These are phyloP conservation scores for Raphanus raphanistrum DNA, from an alignment of 345 rosid species.

Conservation along the genomic window DNA sequence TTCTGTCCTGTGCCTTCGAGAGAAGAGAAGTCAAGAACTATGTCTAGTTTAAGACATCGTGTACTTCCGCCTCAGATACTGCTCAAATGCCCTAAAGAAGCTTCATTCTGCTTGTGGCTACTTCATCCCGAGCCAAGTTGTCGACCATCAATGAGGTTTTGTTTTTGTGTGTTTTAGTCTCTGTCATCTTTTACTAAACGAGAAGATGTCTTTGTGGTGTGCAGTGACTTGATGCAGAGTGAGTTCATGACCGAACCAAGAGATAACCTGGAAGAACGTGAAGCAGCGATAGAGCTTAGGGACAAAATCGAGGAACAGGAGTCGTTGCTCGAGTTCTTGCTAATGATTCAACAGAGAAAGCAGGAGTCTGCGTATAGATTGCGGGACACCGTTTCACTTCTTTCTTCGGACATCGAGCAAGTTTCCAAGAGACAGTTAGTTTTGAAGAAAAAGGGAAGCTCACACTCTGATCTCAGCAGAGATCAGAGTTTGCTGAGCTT, in stretches of 20 bases:
- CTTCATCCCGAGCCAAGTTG: conserved; percentile 84
- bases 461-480: conserved; percentile 42
- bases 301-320: conserved; percentile 86
- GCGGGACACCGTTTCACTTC: conserved; percentile 64
- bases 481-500: conserved; percentile 46
- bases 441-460: conserved; percentile 55
- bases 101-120: conserved; percentile 90
- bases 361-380: conserved; percentile 73
- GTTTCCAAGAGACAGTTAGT: conserved; percentile 59
- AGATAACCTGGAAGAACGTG: conserved; percentile 73
- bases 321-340: conserved; percentile 81
- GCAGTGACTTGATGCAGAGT: conserved; percentile 78
- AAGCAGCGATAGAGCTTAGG: conserved; percentile 75
- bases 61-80: conserved; percentile 93
- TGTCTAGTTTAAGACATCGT: conserved; percentile 94
- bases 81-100: conserved; percentile 87
- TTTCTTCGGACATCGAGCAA: conserved; percentile 81
- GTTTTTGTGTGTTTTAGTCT: conserved; percentile 13
- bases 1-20: conserved; percentile 65
- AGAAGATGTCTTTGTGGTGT: not conserved
- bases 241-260: conserved; percentile 84
- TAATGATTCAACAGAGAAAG: conserved; percentile 67
- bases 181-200: not conserved
- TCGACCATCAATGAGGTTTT: conserved; percentile 80
- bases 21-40: conserved; percentile 77